These are phyloP conservation scores for Tuber aestivum DNA, from an alignment of 495 filamentous ascomycete species.

Conservation along the genomic window DNA sequence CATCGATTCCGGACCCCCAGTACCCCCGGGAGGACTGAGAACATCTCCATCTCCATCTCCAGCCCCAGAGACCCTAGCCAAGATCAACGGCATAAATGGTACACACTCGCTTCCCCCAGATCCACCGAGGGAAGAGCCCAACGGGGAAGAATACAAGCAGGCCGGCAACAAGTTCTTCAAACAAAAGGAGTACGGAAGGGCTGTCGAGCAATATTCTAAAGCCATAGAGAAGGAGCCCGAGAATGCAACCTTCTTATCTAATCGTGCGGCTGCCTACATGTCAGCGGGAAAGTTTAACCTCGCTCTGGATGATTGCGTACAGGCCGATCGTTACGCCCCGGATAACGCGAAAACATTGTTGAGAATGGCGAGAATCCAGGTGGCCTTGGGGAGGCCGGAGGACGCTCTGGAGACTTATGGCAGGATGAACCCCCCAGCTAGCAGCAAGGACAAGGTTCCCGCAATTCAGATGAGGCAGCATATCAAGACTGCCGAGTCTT, in stretches of 20 bases:
- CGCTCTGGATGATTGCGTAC: slow-evolving; percentile 78
- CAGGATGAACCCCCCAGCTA: slow-evolving; percentile 66
- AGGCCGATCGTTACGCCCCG: slow-evolving; percentile 73
- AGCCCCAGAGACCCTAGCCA: slow-evolving; percentile 46
- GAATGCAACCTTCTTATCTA: slow-evolving; percentile 85
- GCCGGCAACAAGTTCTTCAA: slow-evolving; percentile 96
- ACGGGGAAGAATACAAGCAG: slow-evolving; percentile 85
- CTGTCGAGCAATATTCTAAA: slow-evolving; percentile 89
- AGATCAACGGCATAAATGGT: slow-evolving; percentile 54
- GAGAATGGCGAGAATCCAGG: slow-evolving; percentile 81
- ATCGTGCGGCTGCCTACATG: slow-evolving; percentile 91
- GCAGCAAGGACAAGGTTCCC: slow-evolving; percentile 71
- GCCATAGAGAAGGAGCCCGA: slow-evolving; percentile 74
- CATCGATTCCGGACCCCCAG: slow-evolving; percentile 62
- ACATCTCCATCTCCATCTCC: slow-evolving; percentile 38
- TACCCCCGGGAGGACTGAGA: slow-evolving; percentile 44
- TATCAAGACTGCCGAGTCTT: slow-evolving; percentile 71
- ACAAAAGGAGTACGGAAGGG: slow-evolving; percentile 73
- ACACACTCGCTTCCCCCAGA: slow-evolving; percentile 43
- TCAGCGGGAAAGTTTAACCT: slow-evolving; percentile 66
- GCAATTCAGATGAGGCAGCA: slow-evolving; percentile 79
- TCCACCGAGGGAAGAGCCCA: slow-evolving; percentile 45
- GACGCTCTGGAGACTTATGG: slow-evolving; percentile 77
- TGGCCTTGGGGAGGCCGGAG: slow-evolving; percentile 71
- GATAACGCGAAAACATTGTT: slow-evolving; percentile 79